A percentile compares a stretch with the other conserved stretches of the same genome.
Evolutionary conservation across 2,329 filamentous ascomycete species (phyloP).

Genomic region (Aureobasidium lini): DNA sequence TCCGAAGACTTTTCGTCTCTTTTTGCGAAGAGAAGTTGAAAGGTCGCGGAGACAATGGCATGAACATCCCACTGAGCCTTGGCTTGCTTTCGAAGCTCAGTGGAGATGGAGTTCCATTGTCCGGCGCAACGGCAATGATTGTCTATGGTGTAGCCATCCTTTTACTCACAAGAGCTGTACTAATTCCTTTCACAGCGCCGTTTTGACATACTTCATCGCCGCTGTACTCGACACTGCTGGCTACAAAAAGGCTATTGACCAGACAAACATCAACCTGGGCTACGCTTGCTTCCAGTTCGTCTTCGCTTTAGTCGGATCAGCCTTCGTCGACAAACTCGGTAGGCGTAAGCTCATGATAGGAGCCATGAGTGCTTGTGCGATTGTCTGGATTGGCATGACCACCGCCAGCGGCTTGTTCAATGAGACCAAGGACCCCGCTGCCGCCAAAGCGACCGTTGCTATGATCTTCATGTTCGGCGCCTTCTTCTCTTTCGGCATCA

Average conservation of each 20-base stretch:
- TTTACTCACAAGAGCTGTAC: too few species aligned
- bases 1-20: too few species aligned
- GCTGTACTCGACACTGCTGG: conserved; percentile 30
- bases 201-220: conserved; percentile 38
- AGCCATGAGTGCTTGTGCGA: conserved; percentile 17
- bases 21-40: too few species aligned
- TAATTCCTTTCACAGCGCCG: conserved; percentile 26
- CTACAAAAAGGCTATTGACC: conserved; percentile 26
- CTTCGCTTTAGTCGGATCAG: conserved; percentile 23
- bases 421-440: conserved; percentile 19
- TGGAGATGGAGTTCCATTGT: too few species aligned
- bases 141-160: too few species aligned
- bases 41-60: too few species aligned
- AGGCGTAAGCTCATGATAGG: conserved; percentile 35
- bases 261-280: conserved; percentile 36
- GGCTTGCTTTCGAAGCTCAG: too few species aligned
- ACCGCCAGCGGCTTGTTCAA: conserved; percentile 26
- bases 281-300: conserved; percentile 57
- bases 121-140: too few species aligned
- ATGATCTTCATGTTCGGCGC: conserved; percentile 28
- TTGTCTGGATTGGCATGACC: conserved; percentile 32
- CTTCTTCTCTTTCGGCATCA: conserved; percentile 28
- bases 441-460: conserved; percentile 27
- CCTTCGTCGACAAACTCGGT: conserved; percentile 32
- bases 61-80: too few species aligned